Percentiles rank a stretch among this genome's conserved stretches.
Conservation (phyloP, 331 rosid species). For the Malus hybrid region DNA sequence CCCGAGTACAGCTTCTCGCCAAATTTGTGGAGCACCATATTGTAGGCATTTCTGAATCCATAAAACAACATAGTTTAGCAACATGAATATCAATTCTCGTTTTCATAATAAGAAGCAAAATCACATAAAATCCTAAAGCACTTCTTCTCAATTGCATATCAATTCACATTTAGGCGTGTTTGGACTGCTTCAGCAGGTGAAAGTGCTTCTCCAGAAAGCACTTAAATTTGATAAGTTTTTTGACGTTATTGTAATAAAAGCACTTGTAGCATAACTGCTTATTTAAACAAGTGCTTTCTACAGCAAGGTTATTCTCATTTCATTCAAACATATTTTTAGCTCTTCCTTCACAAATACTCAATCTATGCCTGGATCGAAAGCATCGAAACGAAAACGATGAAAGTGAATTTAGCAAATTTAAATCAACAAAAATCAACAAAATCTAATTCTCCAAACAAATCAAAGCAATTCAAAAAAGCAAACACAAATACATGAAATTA, state of each 20-base stretch:
- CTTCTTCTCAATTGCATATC: no score
- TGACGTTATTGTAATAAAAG: no score
- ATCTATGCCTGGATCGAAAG: not conserved
- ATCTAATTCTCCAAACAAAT: not conserved
- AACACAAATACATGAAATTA: not conserved
- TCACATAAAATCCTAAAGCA: not conserved
- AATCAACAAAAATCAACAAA: not conserved
- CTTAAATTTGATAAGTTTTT: no score
- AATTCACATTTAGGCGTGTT: no score
- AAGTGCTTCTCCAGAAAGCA: no score
- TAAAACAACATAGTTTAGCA: not conserved
- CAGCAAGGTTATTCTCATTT: no score
- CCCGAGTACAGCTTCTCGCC: conserved; percentile 83
- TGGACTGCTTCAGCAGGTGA: no score
- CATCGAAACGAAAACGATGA: not conserved
- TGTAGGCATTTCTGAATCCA: conserved; percentile 74
- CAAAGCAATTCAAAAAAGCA: not conserved
- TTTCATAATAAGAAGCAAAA: no score
- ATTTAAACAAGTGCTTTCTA: no score
- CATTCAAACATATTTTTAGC: not conserved
- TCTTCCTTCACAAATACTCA: not conserved
- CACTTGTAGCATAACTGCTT: no score
- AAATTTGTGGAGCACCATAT: conserved; percentile 86
- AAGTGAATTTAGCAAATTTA: no score
- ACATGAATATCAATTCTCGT: not conserved